phyloP scores from a whole-genome alignment of 805 yeast genomes.

The Kodamaea neixiangensis region DNA sequence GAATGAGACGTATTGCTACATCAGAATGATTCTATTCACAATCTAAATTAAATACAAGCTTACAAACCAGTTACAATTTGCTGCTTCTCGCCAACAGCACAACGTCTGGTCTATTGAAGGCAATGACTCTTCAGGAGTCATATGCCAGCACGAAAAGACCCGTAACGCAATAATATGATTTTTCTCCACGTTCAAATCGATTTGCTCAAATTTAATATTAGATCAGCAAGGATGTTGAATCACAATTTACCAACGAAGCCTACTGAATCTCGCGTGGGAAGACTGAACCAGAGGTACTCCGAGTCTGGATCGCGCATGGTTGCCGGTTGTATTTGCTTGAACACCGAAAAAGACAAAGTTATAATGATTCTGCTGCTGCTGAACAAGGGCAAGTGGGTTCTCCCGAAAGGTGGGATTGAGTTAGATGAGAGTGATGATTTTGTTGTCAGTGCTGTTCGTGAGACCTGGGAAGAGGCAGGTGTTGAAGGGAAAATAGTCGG shows the following conservation, averaged over 20 bases:
- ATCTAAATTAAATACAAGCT: too few species aligned
- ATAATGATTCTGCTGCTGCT: constrained; percentile 78
- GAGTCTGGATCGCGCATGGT: constrained; percentile 79
- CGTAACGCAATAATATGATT: background rate
- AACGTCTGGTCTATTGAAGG: too few species aligned
- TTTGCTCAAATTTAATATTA: background rate
- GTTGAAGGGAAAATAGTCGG: constrained; percentile 62
- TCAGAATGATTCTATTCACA: too few species aligned
- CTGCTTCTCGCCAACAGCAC: too few species aligned
- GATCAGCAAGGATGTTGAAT: constrained; percentile 5
- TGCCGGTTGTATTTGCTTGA: constrained; percentile 86
- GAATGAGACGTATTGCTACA: too few species aligned
- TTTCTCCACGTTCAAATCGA: constrained; percentile 1
- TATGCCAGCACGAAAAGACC: background rate
- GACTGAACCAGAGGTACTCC: constrained; percentile 60
- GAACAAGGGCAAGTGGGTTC: constrained; percentile 72
- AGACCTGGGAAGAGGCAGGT: constrained; percentile 99
- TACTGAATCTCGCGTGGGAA: constrained; percentile 46
- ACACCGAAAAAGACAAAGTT: constrained; percentile 56
- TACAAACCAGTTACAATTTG: too few species aligned
- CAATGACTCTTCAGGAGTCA: too few species aligned
- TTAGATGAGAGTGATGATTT: constrained; percentile 63
- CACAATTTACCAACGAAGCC: constrained; percentile 11
- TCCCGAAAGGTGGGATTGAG: constrained; percentile 97
- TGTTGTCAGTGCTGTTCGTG: constrained; percentile 67